A percentile compares a stretch with the other conserved stretches of the same genome.
These are phyloP conservation scores for Lipomyces sp. DNA, from an alignment of 805 yeast genomes.

Conservation along the genomic window DNA sequence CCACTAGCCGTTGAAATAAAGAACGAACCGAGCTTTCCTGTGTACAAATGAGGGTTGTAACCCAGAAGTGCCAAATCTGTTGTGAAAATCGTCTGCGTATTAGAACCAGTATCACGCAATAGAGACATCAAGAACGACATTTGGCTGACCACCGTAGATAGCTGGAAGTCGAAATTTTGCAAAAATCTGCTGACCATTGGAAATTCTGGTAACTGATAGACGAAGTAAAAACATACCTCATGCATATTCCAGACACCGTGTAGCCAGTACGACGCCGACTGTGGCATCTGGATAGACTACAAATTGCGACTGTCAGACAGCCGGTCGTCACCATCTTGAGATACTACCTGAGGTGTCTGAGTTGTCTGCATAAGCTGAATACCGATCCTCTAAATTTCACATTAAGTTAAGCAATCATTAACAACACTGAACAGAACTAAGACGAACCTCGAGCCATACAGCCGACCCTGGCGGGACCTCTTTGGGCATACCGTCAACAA, in stretches of 20 bases:
- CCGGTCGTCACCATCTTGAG: constrained; percentile 5
- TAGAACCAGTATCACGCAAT: constrained; percentile 7
- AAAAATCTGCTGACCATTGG: constrained; percentile 6
- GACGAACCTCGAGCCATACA: too few species aligned
- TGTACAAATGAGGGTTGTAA: constrained; percentile 3
- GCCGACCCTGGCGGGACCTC: too few species aligned
- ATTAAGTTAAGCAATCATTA: constrained; percentile 3
- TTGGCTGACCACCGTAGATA: too few species aligned
- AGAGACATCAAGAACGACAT: constrained; percentile 5
- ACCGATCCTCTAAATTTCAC: constrained; percentile 1
- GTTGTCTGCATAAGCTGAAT: constrained; percentile 8
- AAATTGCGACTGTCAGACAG: constrained; percentile 5
- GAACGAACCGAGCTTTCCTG: constrained; percentile 2
- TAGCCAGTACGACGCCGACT: constrained; percentile 7
- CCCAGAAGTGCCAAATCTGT: constrained; percentile 6
- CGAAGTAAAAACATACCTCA: constrained; percentile 2
- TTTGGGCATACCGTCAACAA: too few species aligned
- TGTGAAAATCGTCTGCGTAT: constrained; percentile 7
- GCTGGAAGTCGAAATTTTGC: constrained; percentile 6
- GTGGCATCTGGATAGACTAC: constrained; percentile 8
- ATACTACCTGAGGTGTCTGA: neutral
- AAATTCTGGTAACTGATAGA: neutral
- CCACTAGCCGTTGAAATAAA: constrained; percentile 1
- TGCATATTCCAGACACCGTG: constrained; percentile 2
- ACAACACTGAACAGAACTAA: too few species aligned